Percentiles rank a stretch among this genome's conserved stretches.
phyloP scores from a whole-genome alignment of 1,284 basidiomycete species.

The Serendipita sp. region DNA sequence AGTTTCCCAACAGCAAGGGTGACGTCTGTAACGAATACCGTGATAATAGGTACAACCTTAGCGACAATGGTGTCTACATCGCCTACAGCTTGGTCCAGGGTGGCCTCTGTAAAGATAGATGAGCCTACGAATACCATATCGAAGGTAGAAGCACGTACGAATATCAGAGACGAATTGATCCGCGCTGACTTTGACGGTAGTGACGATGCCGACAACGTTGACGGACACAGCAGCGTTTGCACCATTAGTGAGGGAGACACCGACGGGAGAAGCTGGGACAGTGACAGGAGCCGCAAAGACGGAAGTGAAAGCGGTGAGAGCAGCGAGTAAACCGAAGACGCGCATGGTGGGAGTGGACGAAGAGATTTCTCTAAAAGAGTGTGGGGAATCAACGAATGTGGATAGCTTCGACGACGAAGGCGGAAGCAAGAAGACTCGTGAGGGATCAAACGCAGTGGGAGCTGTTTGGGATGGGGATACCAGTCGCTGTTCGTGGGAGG shows the following conservation, averaged over 20 bases:
- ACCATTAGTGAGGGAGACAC: not conserved
- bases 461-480: no score
- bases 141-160: not conserved
- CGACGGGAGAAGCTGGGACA: slow-evolving; percentile 9
- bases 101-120: not conserved
- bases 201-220: not conserved
- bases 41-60: not conserved
- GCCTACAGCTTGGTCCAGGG: not conserved
- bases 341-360: not conserved
- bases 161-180: not conserved
- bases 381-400: not conserved
- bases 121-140: not conserved
- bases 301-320: slow-evolving; percentile 9
- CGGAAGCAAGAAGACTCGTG: no score
- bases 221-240: not conserved
- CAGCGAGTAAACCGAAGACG: slow-evolving; percentile 4
- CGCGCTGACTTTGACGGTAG: not conserved
- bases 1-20: not conserved
- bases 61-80: not conserved
- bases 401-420: not conserved
- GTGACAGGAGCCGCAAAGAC: slow-evolving; percentile 10
- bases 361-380: not conserved
- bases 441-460: no score
- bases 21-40: not conserved
- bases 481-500: no score